These are phyloP conservation scores for Candida orba DNA, from an alignment of 805 yeast genomes.

Conservation along the genomic window DNA sequence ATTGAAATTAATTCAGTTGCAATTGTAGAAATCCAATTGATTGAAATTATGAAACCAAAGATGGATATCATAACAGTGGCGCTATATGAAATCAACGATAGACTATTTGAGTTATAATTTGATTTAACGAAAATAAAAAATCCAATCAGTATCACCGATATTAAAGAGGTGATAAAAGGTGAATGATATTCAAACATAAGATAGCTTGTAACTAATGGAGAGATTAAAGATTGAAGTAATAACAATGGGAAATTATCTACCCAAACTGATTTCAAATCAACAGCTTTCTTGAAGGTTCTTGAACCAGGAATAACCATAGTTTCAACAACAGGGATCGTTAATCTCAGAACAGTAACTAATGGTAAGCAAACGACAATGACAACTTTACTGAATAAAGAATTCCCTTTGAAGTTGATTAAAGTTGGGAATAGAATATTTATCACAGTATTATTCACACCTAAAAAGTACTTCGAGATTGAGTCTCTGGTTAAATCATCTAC, in stretches of 20 bases:
- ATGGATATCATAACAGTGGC: constrained; percentile 23
- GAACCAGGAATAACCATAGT: constrained; percentile 30
- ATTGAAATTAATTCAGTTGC: constrained; percentile 48
- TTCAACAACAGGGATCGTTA: constrained; percentile 30
- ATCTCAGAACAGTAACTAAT: constrained; percentile 25
- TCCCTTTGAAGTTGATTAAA: constrained; percentile 21
- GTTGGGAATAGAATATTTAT: constrained; percentile 25
- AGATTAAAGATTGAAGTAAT: constrained; percentile 24
- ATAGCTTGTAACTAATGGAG: constrained; percentile 21
- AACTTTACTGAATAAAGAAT: constrained; percentile 21
- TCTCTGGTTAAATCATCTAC: neutral
- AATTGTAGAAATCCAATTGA: constrained; percentile 60
- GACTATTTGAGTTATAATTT: neutral
- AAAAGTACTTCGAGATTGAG: constrained; percentile 1
- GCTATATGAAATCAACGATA: neutral
- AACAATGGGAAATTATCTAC: constrained; percentile 18
- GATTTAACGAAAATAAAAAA: constrained; percentile 4
- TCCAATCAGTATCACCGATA: constrained; percentile 5
- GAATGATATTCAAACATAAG: constrained; percentile 7
- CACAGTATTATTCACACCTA: constrained; percentile 1
- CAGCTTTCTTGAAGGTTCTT: constrained; percentile 19
- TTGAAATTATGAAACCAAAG: constrained; percentile 60
- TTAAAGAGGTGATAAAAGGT: neutral
- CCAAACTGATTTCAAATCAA: constrained; percentile 17
- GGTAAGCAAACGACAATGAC: constrained; percentile 29